A percentile compares a stretch with the other conserved stretches of the same genome.
Evolutionary conservation across 73 alveolate genomes (phyloP).

Genomic region (Paramecium primaurelia): DNA sequence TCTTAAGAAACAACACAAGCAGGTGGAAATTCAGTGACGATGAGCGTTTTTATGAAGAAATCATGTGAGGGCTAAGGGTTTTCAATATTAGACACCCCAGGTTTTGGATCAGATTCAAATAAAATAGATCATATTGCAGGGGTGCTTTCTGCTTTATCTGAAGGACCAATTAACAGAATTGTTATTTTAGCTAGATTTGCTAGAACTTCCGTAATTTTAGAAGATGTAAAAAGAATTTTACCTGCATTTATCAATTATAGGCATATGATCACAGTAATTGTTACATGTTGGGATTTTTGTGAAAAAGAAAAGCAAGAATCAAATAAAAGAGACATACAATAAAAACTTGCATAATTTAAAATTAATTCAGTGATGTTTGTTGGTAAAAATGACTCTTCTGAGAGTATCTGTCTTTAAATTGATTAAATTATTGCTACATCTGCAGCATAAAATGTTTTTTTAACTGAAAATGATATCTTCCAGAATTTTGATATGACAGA

Average conservation of each 20-base stretch:
- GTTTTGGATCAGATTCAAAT: neutral
- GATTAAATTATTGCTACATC: neutral
- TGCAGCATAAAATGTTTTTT: neutral
- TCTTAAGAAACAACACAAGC: neutral
- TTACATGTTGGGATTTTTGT: constrained; percentile 28
- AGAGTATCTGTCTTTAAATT: neutral
- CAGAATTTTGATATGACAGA: neutral
- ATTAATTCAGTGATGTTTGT: neutral
- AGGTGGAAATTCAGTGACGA: neutral
- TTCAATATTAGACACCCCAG: neutral
- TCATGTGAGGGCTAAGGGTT: neutral
- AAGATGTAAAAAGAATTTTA: neutral
- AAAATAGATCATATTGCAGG: neutral
- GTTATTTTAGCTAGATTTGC: neutral
- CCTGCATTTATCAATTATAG: neutral
- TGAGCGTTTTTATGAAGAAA: neutral
- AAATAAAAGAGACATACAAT: neutral
- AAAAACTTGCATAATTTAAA: neutral
- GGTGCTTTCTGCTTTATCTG: neutral
- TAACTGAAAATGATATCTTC: neutral
- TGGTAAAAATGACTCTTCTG: neutral
- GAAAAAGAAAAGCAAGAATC: neutral
- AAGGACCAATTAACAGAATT: constrained; percentile 44
- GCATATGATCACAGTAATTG: neutral
- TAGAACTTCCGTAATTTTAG: neutral